Evolutionary conservation across 2,329 filamentous ascomycete species (phyloP).

Genomic region (Botrytis cinerea): DNA sequence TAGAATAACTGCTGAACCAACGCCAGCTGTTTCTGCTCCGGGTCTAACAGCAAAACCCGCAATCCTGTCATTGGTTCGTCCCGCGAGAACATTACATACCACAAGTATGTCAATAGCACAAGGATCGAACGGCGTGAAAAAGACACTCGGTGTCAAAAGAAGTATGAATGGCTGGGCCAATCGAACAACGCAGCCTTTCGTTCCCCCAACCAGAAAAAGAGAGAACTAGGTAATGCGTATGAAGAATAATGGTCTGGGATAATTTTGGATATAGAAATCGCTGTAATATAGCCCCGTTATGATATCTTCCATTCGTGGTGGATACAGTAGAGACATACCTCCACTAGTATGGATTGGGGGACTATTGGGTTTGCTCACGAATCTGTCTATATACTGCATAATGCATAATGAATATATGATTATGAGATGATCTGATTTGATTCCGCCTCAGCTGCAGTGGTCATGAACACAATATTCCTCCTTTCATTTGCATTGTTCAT

Average conservation of each 20-base stretch:
- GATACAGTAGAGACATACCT: background rate
- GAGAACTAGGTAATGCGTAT: conserved; percentile 19
- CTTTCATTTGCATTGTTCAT: background rate
- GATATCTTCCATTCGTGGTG: background rate
- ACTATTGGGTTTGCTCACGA: background rate
- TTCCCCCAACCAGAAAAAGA: conserved; percentile 36
- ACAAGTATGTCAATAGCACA: conserved; percentile 36
- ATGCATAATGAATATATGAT: conserved; percentile 17
- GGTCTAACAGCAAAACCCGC: conserved; percentile 31
- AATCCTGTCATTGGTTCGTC: conserved; percentile 34
- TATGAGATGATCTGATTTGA: background rate
- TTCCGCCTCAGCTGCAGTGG: background rate
- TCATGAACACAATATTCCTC: background rate
- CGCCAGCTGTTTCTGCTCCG: conserved; percentile 19
- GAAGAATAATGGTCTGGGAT: background rate
- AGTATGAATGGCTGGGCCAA: conserved; percentile 52
- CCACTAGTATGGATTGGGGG: background rate
- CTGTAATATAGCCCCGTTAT: background rate
- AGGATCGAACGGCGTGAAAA: conserved; percentile 38
- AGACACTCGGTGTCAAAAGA: conserved; percentile 51
- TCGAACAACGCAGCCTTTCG: conserved; percentile 35
- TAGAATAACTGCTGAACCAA: conserved; percentile 19
- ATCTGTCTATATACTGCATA: background rate
- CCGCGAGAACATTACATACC: conserved; percentile 33
- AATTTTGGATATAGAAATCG: background rate